A percentile compares a stretch with the other conserved stretches of the same genome.
phyloP scores from a whole-genome alignment of 164 flowering plant species.

The Sedum album region DNA sequence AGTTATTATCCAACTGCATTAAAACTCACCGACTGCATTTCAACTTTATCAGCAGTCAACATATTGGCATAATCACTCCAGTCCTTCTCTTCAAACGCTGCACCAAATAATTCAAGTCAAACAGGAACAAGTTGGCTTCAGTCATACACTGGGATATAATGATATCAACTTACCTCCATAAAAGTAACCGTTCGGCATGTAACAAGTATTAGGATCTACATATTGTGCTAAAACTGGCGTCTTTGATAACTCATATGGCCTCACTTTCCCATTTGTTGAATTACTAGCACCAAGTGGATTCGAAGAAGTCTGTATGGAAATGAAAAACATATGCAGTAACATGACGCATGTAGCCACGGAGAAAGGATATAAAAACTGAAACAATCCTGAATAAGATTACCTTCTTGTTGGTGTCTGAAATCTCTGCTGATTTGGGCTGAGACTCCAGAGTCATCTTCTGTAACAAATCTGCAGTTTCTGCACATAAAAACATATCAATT shows the following conservation, averaged over 20 bases:
- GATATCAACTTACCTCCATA: constrained; percentile 24
- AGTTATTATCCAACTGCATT: background rate
- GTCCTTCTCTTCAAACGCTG: constrained; percentile 58
- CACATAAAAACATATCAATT: no score
- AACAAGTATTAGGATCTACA: constrained; percentile 27
- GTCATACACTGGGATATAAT: background rate
- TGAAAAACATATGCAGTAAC: background rate
- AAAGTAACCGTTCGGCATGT: constrained; percentile 27
- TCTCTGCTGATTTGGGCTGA: background rate
- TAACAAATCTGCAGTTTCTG: background rate
- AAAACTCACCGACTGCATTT: constrained; percentile 47
- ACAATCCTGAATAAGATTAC: no score
- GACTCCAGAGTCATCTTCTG: constrained; percentile 4
- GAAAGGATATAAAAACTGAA: no score
- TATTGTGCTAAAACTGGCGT: constrained; percentile 24
- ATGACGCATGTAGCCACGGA: no score
- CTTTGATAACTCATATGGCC: constrained; percentile 28
- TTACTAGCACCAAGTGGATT: constrained; percentile 30
- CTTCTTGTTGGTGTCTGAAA: background rate
- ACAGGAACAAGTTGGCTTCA: background rate
- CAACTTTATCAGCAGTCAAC: constrained; percentile 46
- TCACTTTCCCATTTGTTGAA: constrained; percentile 32
- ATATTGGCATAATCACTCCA: constrained; percentile 55
- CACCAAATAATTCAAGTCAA: background rate
- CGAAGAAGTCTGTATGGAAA: constrained; percentile 22